Percentiles rank a stretch among this genome's conserved stretches.
Evolutionary conservation across 208 protist species (phyloP).

Genomic region (Crithidia brevicula): DNA sequence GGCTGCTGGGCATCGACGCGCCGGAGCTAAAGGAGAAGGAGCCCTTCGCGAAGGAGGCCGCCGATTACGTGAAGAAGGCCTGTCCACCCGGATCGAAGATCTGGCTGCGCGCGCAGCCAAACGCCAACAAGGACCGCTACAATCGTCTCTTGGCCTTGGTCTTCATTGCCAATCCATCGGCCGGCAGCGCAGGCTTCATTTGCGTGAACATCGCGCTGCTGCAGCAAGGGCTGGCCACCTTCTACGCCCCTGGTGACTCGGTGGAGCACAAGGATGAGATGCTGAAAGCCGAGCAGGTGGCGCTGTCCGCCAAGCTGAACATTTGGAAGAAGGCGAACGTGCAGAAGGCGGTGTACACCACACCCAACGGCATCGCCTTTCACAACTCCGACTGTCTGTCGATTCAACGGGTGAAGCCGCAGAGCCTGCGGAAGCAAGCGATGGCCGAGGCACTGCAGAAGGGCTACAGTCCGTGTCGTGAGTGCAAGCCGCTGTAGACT

Average conservation of each 20-base stretch:
- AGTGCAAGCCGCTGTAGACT: slow-evolving; percentile 43
- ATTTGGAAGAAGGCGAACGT: slow-evolving; percentile 53
- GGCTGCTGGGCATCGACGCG: slow-evolving; percentile 58
- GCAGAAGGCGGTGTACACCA: slow-evolving; percentile 37
- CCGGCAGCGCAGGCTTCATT: slow-evolving; percentile 31
- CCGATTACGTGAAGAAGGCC: slow-evolving; percentile 42
- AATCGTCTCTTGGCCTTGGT: slow-evolving; percentile 50
- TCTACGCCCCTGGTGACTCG: slow-evolving; percentile 38
- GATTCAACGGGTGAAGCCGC: slow-evolving; percentile 18
- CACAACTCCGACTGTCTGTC: slow-evolving; percentile 37
- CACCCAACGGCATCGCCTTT: slow-evolving; percentile 53
- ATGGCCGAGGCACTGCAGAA: slow-evolving; percentile 39
- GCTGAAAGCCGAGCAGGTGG: slow-evolving; percentile 35
- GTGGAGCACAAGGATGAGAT: slow-evolving; percentile 28
- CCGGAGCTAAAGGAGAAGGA: slow-evolving; percentile 56
- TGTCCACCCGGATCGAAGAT: slow-evolving; percentile 33
- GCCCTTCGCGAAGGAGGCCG: slow-evolving; percentile 52
- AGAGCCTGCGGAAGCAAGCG: slow-evolving; percentile 16
- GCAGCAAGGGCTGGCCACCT: slow-evolving; percentile 49
- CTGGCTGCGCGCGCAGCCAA: slow-evolving; percentile 33
- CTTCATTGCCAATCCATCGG: slow-evolving; percentile 35
- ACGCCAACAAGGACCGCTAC: slow-evolving; percentile 40
- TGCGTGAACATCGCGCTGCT: slow-evolving; percentile 60
- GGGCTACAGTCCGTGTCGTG: slow-evolving; percentile 50
- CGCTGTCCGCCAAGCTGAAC: slow-evolving; percentile 28